Evolutionary conservation across 2,329 filamentous ascomycete genomes (phyloP).

Genomic region (Apiospora hydei): DNA sequence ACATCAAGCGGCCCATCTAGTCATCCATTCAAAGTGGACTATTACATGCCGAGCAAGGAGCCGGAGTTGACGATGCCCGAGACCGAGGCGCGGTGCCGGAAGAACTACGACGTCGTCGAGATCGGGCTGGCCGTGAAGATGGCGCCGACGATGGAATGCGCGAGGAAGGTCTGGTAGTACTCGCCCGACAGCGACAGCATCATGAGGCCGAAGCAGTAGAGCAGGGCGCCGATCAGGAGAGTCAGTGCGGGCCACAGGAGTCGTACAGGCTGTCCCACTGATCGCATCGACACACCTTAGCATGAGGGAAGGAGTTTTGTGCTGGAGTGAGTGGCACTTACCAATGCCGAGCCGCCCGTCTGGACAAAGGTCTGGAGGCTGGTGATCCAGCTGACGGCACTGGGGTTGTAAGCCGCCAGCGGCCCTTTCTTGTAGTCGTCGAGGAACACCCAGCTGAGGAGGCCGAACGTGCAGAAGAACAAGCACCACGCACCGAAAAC

Average conservation of each 20-base stretch:
- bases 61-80: conserved; percentile 57
- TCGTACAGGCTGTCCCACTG: conserved; percentile 27
- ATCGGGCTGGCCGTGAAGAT: conserved; percentile 46
- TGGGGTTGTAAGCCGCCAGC: conserved; percentile 54
- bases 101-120: conserved; percentile 50
- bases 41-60: conserved; percentile 50
- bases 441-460: conserved; percentile 59
- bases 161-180: conserved; percentile 51
- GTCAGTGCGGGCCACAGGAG: conserved; percentile 63
- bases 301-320: conserved; percentile 16
- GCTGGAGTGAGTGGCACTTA: conserved; percentile 32
- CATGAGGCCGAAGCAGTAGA: conserved; percentile 67
- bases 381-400: conserved; percentile 64
- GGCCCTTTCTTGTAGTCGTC: conserved; percentile 60
- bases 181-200: conserved; percentile 58
- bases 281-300: neutral
- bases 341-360: conserved; percentile 55
- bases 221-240: conserved; percentile 56
- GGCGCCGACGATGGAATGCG: conserved; percentile 46
- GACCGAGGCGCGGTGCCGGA: conserved; percentile 53
- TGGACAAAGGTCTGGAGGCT: conserved; percentile 56
- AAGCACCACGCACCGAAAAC: conserved; percentile 55
- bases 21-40: no score
- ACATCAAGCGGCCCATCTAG: no score
- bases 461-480: conserved; percentile 49